phyloP scores from a whole-genome alignment of 257 asterid species.

The Linaria vulgaris region DNA sequence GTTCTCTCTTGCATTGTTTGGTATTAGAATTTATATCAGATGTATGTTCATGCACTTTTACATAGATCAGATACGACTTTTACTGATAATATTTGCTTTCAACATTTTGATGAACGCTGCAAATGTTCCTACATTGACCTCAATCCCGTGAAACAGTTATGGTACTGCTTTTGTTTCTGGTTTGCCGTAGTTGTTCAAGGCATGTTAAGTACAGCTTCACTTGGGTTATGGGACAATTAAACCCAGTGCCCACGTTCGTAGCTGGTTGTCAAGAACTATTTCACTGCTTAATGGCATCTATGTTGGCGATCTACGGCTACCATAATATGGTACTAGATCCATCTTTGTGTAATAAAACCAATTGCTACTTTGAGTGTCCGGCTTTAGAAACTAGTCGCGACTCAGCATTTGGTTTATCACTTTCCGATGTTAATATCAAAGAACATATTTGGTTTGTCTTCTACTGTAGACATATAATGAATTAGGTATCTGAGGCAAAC shows the following conservation, averaged over 20 bases:
- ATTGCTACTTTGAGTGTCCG: background rate
- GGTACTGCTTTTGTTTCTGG: background rate
- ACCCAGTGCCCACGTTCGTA: background rate
- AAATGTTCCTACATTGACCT: background rate
- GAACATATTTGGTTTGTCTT: background rate
- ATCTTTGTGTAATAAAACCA: background rate
- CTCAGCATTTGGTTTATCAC: background rate
- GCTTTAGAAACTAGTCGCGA: background rate
- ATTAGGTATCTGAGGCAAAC: background rate
- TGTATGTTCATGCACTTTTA: background rate
- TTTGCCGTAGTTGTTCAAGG: slow-evolving; percentile 1
- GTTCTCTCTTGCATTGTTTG: slow-evolving; percentile 11
- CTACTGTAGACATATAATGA: background rate
- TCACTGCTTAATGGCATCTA: slow-evolving; percentile 1
- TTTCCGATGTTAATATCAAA: background rate
- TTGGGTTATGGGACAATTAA: background rate
- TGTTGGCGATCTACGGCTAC: background rate
- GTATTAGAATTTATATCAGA: background rate
- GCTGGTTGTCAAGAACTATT: background rate
- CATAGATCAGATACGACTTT: background rate
- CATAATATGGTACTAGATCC: background rate
- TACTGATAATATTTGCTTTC: background rate
- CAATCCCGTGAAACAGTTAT: too few species aligned
- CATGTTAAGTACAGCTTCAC: background rate
- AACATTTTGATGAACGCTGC: slow-evolving; percentile 3